Evolutionary conservation across 257 asterid genomes (phyloP).

Genomic region (Linderniella brevidens): DNA sequence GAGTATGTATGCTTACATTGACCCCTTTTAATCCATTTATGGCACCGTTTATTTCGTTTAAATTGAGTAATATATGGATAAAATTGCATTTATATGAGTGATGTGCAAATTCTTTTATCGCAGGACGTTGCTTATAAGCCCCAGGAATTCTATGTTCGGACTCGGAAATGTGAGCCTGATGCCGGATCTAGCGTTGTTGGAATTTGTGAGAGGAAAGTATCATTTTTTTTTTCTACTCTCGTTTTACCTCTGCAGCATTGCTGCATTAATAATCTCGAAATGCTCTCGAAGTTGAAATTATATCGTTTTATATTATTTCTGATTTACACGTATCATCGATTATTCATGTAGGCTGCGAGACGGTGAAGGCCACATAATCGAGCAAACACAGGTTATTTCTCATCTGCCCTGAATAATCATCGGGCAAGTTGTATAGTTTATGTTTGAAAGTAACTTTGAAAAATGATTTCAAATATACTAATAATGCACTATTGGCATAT

Average conservation of each 20-base stretch:
- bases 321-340: too few relatives aligned
- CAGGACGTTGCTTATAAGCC: slow-evolving; percentile 96
- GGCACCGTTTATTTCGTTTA: not conserved
- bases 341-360: slow-evolving; percentile 51
- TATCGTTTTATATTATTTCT: too few relatives aligned
- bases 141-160: slow-evolving; percentile 59
- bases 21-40: not conserved
- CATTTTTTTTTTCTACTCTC: not conserved
- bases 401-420: slow-evolving; percentile 6
- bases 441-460: too few relatives aligned
- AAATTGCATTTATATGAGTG: not conserved
- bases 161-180: slow-evolving; percentile 77
- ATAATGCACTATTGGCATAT: too few relatives aligned
- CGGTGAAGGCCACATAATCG: slow-evolving; percentile 62
- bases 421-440: too few relatives aligned
- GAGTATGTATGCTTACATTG: slow-evolving; percentile 28
- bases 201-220: slow-evolving; percentile 74
- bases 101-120: not conserved
- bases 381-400: slow-evolving; percentile 58
- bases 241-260: not conserved
- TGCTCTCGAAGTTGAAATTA: too few relatives aligned
- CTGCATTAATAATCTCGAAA: not conserved
- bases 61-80: too few relatives aligned
- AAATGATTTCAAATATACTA: too few relatives aligned
- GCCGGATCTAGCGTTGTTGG: slow-evolving; percentile 66